Conservation (phyloP, 805 yeast genomes). For the Tetrapisispora taiwanensis region DNA sequence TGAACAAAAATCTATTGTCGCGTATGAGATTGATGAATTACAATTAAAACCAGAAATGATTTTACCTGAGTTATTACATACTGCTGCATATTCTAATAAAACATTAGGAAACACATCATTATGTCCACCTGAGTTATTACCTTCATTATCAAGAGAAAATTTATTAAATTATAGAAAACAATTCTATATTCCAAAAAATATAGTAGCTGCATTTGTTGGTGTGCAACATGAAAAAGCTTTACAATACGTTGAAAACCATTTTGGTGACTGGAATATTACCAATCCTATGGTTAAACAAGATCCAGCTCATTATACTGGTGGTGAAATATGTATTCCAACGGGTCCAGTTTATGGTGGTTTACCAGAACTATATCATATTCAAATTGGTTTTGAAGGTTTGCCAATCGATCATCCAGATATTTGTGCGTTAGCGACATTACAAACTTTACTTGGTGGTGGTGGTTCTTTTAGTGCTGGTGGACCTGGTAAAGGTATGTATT, state of each 20-base stretch:
- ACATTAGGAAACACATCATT: slow-evolving; percentile 81
- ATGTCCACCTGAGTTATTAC: slow-evolving; percentile 64
- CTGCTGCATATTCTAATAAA: slow-evolving; percentile 60
- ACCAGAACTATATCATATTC: slow-evolving; percentile 77
- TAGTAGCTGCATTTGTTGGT: slow-evolving; percentile 84
- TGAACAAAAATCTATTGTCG: slow-evolving; percentile 64
- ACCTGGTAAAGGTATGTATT: slow-evolving; percentile 98
- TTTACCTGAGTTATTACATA: slow-evolving; percentile 83
- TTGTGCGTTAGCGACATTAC: slow-evolving; percentile 83
- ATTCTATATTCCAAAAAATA: slow-evolving; percentile 68
- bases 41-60: slow-evolving; percentile 74
- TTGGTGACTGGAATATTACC: slow-evolving; percentile 48
- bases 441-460: slow-evolving; percentile 90
- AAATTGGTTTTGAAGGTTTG: slow-evolving; percentile 80
- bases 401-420: slow-evolving; percentile 78
- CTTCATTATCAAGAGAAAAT: slow-evolving; percentile 41
- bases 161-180: slow-evolving; percentile 50
- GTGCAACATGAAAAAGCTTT: slow-evolving; percentile 62
- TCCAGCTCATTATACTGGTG: slow-evolving; percentile 48
- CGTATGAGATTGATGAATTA: slow-evolving; percentile 75
- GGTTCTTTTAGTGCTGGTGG: slow-evolving; percentile 98
- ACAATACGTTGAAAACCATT: slow-evolving; percentile 47
- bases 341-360: slow-evolving; percentile 50
- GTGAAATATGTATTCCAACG: slow-evolving; percentile 45
- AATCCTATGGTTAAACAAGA: slow-evolving; percentile 19